Evolutionary conservation across 2,329 filamentous ascomycete genomes (phyloP).

Genomic region (Fusarium multiceps): DNA sequence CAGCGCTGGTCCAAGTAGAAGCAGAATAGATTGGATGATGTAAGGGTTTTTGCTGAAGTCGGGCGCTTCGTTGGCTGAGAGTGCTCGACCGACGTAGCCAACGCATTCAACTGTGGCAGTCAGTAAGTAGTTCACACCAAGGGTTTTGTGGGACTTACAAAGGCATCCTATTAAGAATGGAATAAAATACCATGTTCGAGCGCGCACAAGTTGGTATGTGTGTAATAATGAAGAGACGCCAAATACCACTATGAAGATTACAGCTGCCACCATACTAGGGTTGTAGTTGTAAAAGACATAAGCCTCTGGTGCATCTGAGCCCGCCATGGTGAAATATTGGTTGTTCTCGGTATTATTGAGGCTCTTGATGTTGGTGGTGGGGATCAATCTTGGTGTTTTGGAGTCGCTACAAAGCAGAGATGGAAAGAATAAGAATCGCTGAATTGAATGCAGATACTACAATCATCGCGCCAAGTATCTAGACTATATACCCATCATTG

Average conservation of each 20-base stretch:
- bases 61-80: constrained; percentile 57
- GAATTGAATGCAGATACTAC: neutral
- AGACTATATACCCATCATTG: constrained; percentile 34
- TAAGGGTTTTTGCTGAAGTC: constrained; percentile 51
- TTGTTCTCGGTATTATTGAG: neutral
- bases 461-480: neutral
- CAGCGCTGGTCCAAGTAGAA: constrained; percentile 54
- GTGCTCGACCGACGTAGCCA: constrained; percentile 61
- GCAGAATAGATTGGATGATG: constrained; percentile 54
- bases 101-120: constrained; percentile 43
- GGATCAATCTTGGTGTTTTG: neutral
- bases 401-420: neutral
- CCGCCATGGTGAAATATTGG: constrained; percentile 27
- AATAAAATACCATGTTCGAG: constrained; percentile 63
- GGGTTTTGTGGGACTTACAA: constrained; percentile 51
- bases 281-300: constrained; percentile 59
- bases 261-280: constrained; percentile 57
- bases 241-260: constrained; percentile 57
- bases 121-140: neutral
- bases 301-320: constrained; percentile 7
- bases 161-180: constrained; percentile 64
- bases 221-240: constrained; percentile 53
- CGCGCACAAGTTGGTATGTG: constrained; percentile 52
- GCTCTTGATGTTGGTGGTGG: neutral
- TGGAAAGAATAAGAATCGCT: neutral